Percentiles rank a stretch among this genome's conserved stretches.
Conservation (phyloP, 441 rosid genomes). For the Arabidopsis lyrata region DNA sequence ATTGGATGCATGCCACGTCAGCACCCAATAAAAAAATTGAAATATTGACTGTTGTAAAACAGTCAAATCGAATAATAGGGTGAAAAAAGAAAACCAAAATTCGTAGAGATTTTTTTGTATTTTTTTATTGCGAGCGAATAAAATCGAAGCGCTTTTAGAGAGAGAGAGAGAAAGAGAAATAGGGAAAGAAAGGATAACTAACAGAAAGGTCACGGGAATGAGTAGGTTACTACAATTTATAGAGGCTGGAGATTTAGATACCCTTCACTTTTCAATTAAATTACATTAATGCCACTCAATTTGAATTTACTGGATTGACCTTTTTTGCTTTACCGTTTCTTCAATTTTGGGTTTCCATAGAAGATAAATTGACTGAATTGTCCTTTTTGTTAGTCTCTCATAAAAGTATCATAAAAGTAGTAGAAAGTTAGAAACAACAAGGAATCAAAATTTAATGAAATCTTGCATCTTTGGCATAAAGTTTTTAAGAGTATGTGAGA, state of each 20-base stretch:
- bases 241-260: constrained; percentile 27
- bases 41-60: constrained; percentile 32
- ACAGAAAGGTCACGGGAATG: not conserved
- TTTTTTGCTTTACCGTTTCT: constrained; percentile 30
- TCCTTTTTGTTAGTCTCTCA: not conserved
- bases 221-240: constrained; percentile 49
- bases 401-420: not conserved
- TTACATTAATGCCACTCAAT: constrained; percentile 33
- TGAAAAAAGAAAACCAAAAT: not conserved
- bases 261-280: constrained; percentile 4
- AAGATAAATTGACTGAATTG: constrained; percentile 7
- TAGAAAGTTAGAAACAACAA: not conserved
- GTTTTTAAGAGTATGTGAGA: not conserved
- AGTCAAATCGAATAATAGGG: constrained; percentile 16
- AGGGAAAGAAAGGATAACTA: not conserved
- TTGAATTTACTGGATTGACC: constrained; percentile 39
- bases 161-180: not conserved
- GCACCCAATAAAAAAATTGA: constrained; percentile 22
- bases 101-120: not conserved
- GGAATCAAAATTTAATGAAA: constrained; percentile 9
- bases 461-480: constrained; percentile 5
- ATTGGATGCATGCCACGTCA: constrained; percentile 78
- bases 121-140: not conserved
- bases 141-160: not conserved
- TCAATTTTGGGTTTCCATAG: constrained; percentile 36